Base-by-base conservation (phyloP, 1,139 yeast species). In the Candida labiduridarum region DNA sequence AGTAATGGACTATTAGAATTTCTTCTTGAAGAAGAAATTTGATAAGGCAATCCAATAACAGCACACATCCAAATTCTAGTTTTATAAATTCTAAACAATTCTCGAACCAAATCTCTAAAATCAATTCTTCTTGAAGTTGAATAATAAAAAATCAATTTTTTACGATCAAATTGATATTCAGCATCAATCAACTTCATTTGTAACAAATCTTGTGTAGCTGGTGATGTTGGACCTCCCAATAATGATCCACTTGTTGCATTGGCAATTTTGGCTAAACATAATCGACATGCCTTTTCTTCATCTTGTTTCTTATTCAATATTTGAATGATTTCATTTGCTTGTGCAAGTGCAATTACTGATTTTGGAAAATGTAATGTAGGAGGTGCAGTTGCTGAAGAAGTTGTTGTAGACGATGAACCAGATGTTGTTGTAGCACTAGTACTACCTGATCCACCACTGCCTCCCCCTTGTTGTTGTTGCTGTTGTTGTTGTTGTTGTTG, bases 11-110 rank as follows among this genome's bases (percentile, higher is more conserved):
- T 47, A 39, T 34, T 56, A 9, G 50, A 47, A 44, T 40, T 50
- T 44, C 51, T 54, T 43, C 54, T 53, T 19, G 53, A 47, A 6
- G 53, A 47, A 6, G 52, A 44, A 14, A 56, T 38, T 41, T 49
- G 51, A 55, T 60, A 68, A 12, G 74, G 74, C 35, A 67, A 59
- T 6, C 74, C 74, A 52, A 59, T 64, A 22, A 91, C 90, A 3
- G 97, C 96, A 74, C 97, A 92, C 84, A 92, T 83, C 99, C 99
- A 95, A 61, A 94, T 94, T 61, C 99, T 80, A 1, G 98, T 94
- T 71, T 94, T 94, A 78, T 91, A 94, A 52, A 90, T 87, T 62
- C 96, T 83, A 76, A 94, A 94, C 56, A 94, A 74, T 62, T 94
- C 98, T 57, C 95, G 83, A 47, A 94, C 96, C 67, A 95, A 79